Evolutionary conservation across 225 moss, liverwort and hornwort genomes (phyloP), one percentile per base, ranked within the genome.

Genomic region (Sphagnum tenellum): DNA sequence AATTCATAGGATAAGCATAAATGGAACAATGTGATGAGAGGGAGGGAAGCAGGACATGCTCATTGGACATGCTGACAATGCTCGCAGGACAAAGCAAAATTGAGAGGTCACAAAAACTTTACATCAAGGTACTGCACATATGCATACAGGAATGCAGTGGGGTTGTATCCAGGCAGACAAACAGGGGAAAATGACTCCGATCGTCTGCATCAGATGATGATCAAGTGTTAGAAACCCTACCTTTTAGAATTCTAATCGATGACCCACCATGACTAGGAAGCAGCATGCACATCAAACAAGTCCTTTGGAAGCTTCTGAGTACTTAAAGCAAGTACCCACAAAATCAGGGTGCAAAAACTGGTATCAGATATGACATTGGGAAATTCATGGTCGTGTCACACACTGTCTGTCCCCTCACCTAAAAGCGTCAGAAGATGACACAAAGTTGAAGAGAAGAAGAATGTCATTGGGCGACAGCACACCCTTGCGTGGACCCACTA

Each of bases 121-220:
- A 96, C 95, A 82, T 93, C 84, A 59, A 98, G 79, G 61, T 98
- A 98, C 81, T 98, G 98, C 75, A 98, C 93, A 70, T 98, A 98
- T 14, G 98, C 98, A 71, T 98, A 90, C 71, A 98, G 83, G 75
- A 98, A 98, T 69, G 93, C 98, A 59, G 93, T 73, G 64, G 93
- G 83, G 68, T 98, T 89, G 62, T 89, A 98, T 73, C 89, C 87
- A 65, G 98, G 98, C 62, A 98, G 82, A 69, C 98, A 98, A 59
- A 98, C 89, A 10, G 98, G 98, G 45, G 90, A 93, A 76, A 98
- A 98, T 48, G 98, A 98, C 72, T 98, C 98, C 56, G 98, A 90
- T 50, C 87, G 90, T 82, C 98, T 93, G 74, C 79, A 77, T 64
- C 29, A 29, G 29, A 29, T 29, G 29, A 29, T 29, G 29, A 29